Evolutionary conservation across 345 rosid species (phyloP), one percentile per base, ranked within the genome.

Genomic region (Salix purpurea): DNA sequence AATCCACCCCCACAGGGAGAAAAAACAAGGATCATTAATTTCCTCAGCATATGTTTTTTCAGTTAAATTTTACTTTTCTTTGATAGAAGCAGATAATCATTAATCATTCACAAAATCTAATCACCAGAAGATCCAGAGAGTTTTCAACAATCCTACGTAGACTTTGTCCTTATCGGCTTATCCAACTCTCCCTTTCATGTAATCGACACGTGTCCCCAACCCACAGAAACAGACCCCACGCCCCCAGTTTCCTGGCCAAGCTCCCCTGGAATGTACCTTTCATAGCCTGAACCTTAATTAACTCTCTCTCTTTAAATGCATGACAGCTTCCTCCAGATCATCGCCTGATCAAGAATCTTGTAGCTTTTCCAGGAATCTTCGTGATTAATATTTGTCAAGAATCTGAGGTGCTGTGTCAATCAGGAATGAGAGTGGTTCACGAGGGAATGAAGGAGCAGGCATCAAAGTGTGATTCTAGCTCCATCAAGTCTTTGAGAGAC

Each of bases 361-460:
- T 46, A 3, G 19, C 21, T 26, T 34, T 34, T 5, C 1, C 36
- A 14, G 2, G 32, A 24, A 10, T 28, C 40, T 65, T 23, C 69
- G 34, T 50, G 19, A 16, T 40, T 0, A 2, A 40, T 12, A 2
- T 4, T 13, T 10, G 15, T 39, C 5, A 40, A 15, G 52, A 46
- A 46, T 39, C 6, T 4, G 32, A 34, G 32, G 14, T 60, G 24
- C 28, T 82, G 70, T 78, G 16, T 71, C 90, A 83, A 77, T 80
- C 78, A 64, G 78, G 81, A n/a, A 62, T 72, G 83, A 80, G 85
- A 78, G 74, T 75, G 73, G 1, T 70, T 28, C 86, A 84, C n/a
- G n/a, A n/a, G 79, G 82, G 78, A 21, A 76, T 85, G 86, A 89
- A 87, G 79, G 98, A 90, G 1, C 92, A 88, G 80, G 84, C 79